phyloP scores from a whole-genome alignment of 2,329 filamentous ascomycete species.

The Colletotrichum filicis region DNA sequence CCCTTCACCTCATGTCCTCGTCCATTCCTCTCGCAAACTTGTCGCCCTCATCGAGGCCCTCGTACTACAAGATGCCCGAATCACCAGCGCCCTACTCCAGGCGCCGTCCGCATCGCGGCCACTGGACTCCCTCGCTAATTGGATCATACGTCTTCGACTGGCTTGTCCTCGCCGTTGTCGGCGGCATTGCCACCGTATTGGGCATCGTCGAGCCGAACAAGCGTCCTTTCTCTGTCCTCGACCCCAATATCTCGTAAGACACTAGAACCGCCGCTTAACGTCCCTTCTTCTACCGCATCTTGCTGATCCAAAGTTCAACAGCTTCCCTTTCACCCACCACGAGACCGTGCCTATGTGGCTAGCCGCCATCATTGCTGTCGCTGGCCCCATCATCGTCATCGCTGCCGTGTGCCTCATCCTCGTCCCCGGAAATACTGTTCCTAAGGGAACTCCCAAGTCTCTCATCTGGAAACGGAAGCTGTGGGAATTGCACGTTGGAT shows the following conservation, averaged over 20 bases:
- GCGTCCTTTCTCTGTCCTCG: slow-evolving; percentile 75
- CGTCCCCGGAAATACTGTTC: slow-evolving; percentile 77
- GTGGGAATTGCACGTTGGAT: slow-evolving; percentile 90
- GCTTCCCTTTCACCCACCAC: slow-evolving; percentile 75
- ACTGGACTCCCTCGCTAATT: slow-evolving; percentile 47
- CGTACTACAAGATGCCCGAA: slow-evolving; percentile 46
- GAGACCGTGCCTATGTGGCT: slow-evolving; percentile 79
- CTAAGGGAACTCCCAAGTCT: slow-evolving; percentile 68
- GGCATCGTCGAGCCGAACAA: slow-evolving; percentile 71
- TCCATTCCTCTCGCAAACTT: slow-evolving; percentile 35
- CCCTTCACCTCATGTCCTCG: slow-evolving; percentile 34
- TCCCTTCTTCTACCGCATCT: not conserved
- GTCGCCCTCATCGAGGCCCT: slow-evolving; percentile 30
- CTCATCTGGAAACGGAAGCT: slow-evolving; percentile 84
- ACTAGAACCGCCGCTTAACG: slow-evolving; percentile 12
- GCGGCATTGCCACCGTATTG: slow-evolving; percentile 68
- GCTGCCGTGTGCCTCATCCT: slow-evolving; percentile 74
- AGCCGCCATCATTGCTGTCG: slow-evolving; percentile 71
- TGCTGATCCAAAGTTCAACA: slow-evolving; percentile 43
- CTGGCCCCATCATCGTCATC: slow-evolving; percentile 75
- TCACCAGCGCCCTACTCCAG: slow-evolving; percentile 24
- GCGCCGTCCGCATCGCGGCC: slow-evolving; percentile 25
- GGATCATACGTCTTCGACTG: slow-evolving; percentile 81
- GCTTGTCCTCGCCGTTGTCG: slow-evolving; percentile 72
- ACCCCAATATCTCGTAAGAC: slow-evolving; percentile 77